Evolutionary conservation across 257 asterid genomes (phyloP), one percentile per base, ranked within the genome.

Genomic region (Mentha longifolia): DNA sequence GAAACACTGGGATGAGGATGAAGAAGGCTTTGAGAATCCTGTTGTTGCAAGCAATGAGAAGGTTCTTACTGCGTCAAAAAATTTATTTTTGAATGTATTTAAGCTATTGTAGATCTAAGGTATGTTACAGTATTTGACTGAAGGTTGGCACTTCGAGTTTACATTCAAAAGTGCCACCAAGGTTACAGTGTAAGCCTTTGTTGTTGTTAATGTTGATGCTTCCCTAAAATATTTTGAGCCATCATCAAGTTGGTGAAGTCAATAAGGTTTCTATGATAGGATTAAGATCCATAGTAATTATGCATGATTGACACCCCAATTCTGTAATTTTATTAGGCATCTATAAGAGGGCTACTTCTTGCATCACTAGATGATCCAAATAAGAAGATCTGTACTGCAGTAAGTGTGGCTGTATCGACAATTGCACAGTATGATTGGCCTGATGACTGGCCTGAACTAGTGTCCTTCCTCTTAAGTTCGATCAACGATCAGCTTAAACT

Each of bases 361-460:
- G 76, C 88, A 51, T 85, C 86, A 79, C 79, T 95, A 19, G 96
- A 85, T 70, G 98, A 91, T 81, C 82, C 96, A 69, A 79, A 77
- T 66, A 85, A 82, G 81, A 95, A 92, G 77, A 89, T 95, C 65
- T 89, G 98, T 74, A 92, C 93, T 4, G 96, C 99, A 66, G 81
- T 95, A 71, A 84, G 98, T 81, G 88, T 92, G 77, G 95, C 96
- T 68, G 85, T 88, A 79, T 94, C 98, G 41, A 58, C 86, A 49
- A 84, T 92, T 74, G 98, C 98, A 67, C 91, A 85, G 41, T 82
- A 78, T 76, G 99, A 95, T 56, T 92, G 99, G 95, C 98, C 97
- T 33, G 99, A 95, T 71, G 88, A 88, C 57, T 94, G 99, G 99
- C 96, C 96, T 57, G 96, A 92, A 59, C 86, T 95, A 65, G 73